A percentile compares a stretch with the other conserved stretches of the same genome.
These are phyloP conservation scores for Globisporangium viniferum DNA, from an alignment of 352 stramenopile species.

Conservation along the genomic window DNA sequence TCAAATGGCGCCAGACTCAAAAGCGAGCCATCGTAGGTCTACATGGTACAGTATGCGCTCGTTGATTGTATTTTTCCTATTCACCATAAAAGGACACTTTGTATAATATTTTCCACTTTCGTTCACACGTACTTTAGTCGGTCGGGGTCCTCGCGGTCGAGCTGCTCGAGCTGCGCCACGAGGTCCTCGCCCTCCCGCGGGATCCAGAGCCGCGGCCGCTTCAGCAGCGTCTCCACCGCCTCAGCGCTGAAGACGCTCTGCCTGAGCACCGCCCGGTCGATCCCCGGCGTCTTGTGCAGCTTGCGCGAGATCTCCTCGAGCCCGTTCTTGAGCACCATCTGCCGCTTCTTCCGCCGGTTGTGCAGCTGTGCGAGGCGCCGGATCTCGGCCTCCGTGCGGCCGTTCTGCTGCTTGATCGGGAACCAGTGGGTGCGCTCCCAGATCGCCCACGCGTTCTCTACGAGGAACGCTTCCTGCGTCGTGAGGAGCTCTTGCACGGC, in stretches of 20 bases:
- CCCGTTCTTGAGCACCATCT: conserved; percentile 29
- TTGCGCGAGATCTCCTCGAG: conserved; percentile 27
- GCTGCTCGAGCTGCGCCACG: conserved; percentile 28
- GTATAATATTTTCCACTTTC: conserved; percentile 1
- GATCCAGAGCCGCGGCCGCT: conserved; percentile 39
- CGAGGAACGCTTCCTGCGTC: conserved; percentile 32
- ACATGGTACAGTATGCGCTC: no score
- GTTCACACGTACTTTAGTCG: conserved; percentile 17
- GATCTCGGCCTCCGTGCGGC: conserved; percentile 24
- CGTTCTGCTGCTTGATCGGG: conserved; percentile 44
- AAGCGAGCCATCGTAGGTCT: no score
- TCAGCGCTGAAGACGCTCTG: conserved; percentile 37
- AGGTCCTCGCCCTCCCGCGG: conserved; percentile 34
- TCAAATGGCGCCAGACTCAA: no score
- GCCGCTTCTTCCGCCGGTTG: conserved; percentile 40
- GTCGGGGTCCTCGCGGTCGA: conserved; percentile 36
- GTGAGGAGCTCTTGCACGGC: conserved; percentile 21
- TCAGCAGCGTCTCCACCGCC: conserved; percentile 28
- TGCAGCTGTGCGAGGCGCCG: conserved; percentile 29
- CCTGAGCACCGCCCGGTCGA: conserved; percentile 27
- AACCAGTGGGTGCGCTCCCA: conserved; percentile 53
- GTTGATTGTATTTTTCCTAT: neutral
- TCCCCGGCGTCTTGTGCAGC: conserved; percentile 18
- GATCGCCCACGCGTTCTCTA: conserved; percentile 33
- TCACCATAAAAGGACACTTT: conserved; percentile 1